Base-by-base conservation (phyloP, 176 grass and related monocot genomes). In the Bothriochloa decipiens region DNA sequence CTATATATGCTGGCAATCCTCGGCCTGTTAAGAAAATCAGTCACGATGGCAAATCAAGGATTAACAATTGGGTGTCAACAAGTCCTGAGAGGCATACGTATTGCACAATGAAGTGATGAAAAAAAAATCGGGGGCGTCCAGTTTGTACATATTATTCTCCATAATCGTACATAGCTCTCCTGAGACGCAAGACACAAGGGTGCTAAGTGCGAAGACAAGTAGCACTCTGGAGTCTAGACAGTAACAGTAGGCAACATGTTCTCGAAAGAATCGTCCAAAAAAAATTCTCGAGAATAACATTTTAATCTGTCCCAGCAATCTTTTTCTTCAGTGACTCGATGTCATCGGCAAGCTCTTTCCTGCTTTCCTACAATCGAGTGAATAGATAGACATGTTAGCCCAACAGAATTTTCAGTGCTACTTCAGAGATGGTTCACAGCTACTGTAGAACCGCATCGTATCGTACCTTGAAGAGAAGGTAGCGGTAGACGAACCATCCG, bases 401-500 rank as follows among this genome's bases (percentile, higher is more conserved):
- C 2, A 0, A 37, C 20, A 35, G 32, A 7, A 3, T 18, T 66
- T 16, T 16, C 2, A 17, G 8, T 35, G 45, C 46, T 76, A 36
- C 23, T 35, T 65, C 33, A 47, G 6, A 79, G 15, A 66, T 66
- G 16, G 53, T 32, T n/a, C 17, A 1, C n/a, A n/a, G n/a, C n/a
- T n/a, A n/a, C n/a, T n/a, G n/a, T n/a, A n/a, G n/a, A n/a, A n/a
- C n/a, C n/a, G n/a, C n/a, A n/a, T n/a, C 4, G n/a, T 45, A 45
- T 76, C 29, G 25, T 82, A 95, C 95, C 95, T 98, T 98, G 89
- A 95, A 98, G 37, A 98, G 96, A 39, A 95, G 91, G 87, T 98
- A 95, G 45, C 96, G 89, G 79, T 98, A 98, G 28, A 98, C 92
- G 68, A 98, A 98, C 96, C 96, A 98, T 86, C 88, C 91, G 83